Conservation (phyloP, 1,284 basidiomycete species). For the Sutorius eximius region DNA sequence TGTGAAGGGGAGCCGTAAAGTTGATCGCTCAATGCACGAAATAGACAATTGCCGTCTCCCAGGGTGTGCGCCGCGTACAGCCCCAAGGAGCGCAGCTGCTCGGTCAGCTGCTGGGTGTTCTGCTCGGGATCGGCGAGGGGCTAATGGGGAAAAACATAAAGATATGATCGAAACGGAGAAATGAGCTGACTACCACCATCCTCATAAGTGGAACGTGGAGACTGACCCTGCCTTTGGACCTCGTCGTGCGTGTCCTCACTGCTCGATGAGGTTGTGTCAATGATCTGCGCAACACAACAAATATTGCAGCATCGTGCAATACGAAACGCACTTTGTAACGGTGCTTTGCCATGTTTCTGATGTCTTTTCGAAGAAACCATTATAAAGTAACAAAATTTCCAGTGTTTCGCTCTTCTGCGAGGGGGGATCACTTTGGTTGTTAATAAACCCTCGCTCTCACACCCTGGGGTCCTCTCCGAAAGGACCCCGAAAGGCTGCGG, state of each 20-base stretch:
- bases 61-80: slow-evolving; percentile 77
- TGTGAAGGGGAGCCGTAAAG: too few relatives aligned
- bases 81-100: slow-evolving; percentile 71
- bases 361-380: slow-evolving; percentile 39
- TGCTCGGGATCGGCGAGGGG: slow-evolving; percentile 62
- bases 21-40: slow-evolving; percentile 80
- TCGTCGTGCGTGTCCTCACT: slow-evolving; percentile 68
- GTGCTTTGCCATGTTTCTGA: slow-evolving; percentile 35
- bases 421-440: slow-evolving; percentile 34
- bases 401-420: slow-evolving; percentile 26
- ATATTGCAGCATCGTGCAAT: slow-evolving; percentile 27
- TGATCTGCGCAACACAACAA: slow-evolving; percentile 24
- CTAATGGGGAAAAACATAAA: slow-evolving; percentile 33
- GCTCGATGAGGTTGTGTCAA: slow-evolving; percentile 28
- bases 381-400: slow-evolving; percentile 35
- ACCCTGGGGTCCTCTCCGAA: slow-evolving; percentile 34
- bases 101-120: slow-evolving; percentile 63
- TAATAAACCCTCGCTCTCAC: slow-evolving; percentile 38
- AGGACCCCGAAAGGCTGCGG: slow-evolving; percentile 27
- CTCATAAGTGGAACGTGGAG: slow-evolving; percentile 29
- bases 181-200: slow-evolving; percentile 16
- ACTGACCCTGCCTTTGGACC: slow-evolving; percentile 59
- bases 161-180: slow-evolving; percentile 18
- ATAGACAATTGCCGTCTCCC: slow-evolving; percentile 88
- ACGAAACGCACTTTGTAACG: slow-evolving; percentile 36